Conservation (phyloP, 805 yeast genomes). For the Wickerhamiella shivajii region DNA sequence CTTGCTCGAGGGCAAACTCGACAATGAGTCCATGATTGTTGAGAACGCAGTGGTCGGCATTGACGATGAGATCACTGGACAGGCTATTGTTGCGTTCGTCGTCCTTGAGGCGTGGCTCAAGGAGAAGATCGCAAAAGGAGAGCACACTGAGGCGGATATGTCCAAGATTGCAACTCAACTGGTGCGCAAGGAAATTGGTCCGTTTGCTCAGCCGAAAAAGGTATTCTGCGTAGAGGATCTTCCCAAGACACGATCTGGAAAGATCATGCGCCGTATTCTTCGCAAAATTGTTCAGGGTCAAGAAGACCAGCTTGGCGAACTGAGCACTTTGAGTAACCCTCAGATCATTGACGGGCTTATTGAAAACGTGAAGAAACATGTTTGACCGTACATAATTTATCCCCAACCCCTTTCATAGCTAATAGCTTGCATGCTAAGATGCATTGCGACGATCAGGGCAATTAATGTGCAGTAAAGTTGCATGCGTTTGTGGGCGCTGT, state of each 20-base stretch:
- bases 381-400: too few species aligned
- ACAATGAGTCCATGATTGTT: conserved; percentile 64
- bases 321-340: conserved; percentile 80
- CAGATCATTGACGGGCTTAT: conserved; percentile 67
- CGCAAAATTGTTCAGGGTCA: conserved; percentile 88
- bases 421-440: too few species aligned
- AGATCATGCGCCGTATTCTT: conserved; percentile 95
- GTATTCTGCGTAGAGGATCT: conserved; percentile 74
- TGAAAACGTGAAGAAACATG: conserved; percentile 6
- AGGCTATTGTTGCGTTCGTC: conserved; percentile 92
- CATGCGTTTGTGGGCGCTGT: too few species aligned
- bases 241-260: conserved; percentile 97
- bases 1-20: conserved; percentile 28
- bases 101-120: conserved; percentile 40
- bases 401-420: too few species aligned
- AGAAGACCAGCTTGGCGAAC: conserved; percentile 84
- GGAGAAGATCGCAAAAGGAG: conserved; percentile 29
- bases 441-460: too few species aligned
- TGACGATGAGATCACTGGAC: conserved; percentile 91
- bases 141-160: conserved; percentile 25
- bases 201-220: conserved; percentile 89
- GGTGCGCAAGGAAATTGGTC: conserved; percentile 83
- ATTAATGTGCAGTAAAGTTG: too few species aligned
- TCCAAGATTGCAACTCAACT: conserved; percentile 65
- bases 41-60: conserved; percentile 97